A percentile compares a stretch with the other conserved stretches of the same genome.
phyloP scores from a whole-genome alignment of 495 filamentous ascomycete species.

The Aspergillus hancockii region DNA sequence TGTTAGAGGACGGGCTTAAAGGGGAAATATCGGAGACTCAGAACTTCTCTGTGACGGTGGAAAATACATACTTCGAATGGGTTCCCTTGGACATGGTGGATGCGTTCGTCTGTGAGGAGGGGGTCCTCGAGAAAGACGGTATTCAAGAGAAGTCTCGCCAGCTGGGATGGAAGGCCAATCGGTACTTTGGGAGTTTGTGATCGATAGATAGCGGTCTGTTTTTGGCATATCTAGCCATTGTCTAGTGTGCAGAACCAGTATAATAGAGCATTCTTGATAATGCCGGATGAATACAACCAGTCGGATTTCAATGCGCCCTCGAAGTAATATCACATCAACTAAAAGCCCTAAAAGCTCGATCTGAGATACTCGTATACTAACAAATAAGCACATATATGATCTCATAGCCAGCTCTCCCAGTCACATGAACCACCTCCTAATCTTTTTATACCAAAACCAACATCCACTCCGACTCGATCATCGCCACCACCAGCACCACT shows the following conservation, averaged over 20 bases:
- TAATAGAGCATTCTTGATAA: background rate
- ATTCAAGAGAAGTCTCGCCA: conserved; percentile 33
- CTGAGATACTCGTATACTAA: too few species aligned
- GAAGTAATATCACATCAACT: too few species aligned
- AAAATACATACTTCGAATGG: conserved; percentile 70
- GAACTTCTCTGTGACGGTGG: conserved; percentile 39
- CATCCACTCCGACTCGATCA: too few species aligned
- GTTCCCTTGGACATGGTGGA: conserved; percentile 54
- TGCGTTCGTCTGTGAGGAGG: conserved; percentile 57
- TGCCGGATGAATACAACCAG: background rate
- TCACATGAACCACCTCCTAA: too few species aligned
- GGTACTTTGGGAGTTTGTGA: conserved; percentile 38
- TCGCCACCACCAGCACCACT: too few species aligned
- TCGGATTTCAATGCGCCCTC: background rate
- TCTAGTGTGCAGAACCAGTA: too few species aligned
- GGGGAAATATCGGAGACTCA: background rate
- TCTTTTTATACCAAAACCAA: too few species aligned
- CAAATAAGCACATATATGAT: too few species aligned
- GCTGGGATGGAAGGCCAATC: conserved; percentile 28
- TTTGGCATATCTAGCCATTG: background rate
- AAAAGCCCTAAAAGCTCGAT: too few species aligned
- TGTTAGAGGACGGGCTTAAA: conserved; percentile 19
- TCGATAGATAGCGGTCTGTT: background rate
- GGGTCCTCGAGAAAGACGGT: conserved; percentile 27
- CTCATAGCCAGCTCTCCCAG: too few species aligned